Evolutionary conservation across 129 eudicot genomes (phyloP).

Genomic region (Logfia minima): DNA sequence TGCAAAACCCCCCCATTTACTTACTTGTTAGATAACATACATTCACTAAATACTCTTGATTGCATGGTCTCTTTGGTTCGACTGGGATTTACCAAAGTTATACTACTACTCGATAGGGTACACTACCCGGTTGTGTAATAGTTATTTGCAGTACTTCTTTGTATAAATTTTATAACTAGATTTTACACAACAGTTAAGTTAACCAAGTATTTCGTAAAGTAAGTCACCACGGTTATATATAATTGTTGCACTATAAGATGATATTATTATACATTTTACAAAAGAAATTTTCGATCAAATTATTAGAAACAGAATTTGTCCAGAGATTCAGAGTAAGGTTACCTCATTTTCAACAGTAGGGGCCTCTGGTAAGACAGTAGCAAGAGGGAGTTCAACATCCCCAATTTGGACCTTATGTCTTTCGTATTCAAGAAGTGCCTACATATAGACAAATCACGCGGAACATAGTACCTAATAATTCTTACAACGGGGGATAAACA

Average conservation of each 20-base stretch:
- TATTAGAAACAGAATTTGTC: slow-evolving; percentile 3
- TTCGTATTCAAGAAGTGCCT: slow-evolving; percentile 95
- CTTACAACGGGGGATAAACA: not conserved
- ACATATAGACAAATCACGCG: slow-evolving; percentile 27
- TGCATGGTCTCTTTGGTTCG: too few relatives aligned
- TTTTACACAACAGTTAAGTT: too few relatives aligned
- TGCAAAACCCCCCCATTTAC: too few relatives aligned
- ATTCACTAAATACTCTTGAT: too few relatives aligned
- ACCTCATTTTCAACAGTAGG: slow-evolving; percentile 65
- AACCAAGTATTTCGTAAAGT: not conserved
- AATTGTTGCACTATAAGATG: not conserved
- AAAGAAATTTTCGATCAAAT: not conserved
- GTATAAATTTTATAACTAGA: too few relatives aligned
- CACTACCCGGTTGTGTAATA: too few relatives aligned
- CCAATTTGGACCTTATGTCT: slow-evolving; percentile 69
- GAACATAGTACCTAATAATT: not conserved
- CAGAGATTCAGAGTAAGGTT: slow-evolving; percentile 11
- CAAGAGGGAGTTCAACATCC: slow-evolving; percentile 66
- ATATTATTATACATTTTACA: not conserved
- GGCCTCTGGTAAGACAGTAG: slow-evolving; percentile 52
- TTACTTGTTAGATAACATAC: too few relatives aligned
- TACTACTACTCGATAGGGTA: too few relatives aligned
- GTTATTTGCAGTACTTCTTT: too few relatives aligned
- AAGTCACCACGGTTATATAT: not conserved
- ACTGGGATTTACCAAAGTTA: too few relatives aligned